Evolutionary conservation across 2,329 filamentous ascomycete genomes (phyloP).

Genomic region (Clonostachys sp.): DNA sequence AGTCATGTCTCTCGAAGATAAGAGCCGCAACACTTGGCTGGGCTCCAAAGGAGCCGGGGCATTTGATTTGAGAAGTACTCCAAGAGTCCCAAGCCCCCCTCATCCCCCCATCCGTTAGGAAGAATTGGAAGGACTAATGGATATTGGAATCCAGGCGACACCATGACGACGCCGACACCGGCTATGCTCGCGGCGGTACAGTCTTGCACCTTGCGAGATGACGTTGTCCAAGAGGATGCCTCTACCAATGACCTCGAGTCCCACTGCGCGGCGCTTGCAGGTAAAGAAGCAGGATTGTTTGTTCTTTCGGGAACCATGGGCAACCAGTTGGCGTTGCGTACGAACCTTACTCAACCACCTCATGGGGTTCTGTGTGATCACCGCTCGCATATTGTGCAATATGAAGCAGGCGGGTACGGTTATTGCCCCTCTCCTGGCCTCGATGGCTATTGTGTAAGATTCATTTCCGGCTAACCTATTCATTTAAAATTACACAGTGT

Average conservation of each 20-base stretch:
- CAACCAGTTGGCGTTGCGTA: slow-evolving; percentile 79
- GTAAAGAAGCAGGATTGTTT: slow-evolving; percentile 73
- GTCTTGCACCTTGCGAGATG: slow-evolving; percentile 72
- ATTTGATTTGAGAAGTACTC: slow-evolving; percentile 33
- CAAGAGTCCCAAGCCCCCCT: neutral
- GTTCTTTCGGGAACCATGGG: slow-evolving; percentile 93
- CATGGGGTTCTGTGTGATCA: slow-evolving; percentile 76
- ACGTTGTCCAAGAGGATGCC: slow-evolving; percentile 76
- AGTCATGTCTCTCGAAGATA: too few species aligned
- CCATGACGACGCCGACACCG: slow-evolving; percentile 67
- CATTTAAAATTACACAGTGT: slow-evolving; percentile 40
- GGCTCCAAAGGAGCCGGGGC: slow-evolving; percentile 28
- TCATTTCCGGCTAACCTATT: neutral
- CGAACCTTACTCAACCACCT: slow-evolving; percentile 74
- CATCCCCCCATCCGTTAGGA: neutral
- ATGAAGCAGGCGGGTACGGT: slow-evolving; percentile 56
- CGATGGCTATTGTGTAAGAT: neutral
- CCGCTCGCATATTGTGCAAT: slow-evolving; percentile 71
- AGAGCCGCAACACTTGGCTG: slow-evolving; percentile 23
- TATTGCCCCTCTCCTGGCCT: neutral
- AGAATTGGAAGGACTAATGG: neutral
- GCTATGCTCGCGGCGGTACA: slow-evolving; percentile 80
- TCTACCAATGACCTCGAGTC: slow-evolving; percentile 74
- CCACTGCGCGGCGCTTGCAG: slow-evolving; percentile 67
- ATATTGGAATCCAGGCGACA: slow-evolving; percentile 32